Percentiles rank a stretch among this genome's conserved stretches.
phyloP scores from a whole-genome alignment of 31 red algal species.

The Porphyra umbilicalis region DNA sequence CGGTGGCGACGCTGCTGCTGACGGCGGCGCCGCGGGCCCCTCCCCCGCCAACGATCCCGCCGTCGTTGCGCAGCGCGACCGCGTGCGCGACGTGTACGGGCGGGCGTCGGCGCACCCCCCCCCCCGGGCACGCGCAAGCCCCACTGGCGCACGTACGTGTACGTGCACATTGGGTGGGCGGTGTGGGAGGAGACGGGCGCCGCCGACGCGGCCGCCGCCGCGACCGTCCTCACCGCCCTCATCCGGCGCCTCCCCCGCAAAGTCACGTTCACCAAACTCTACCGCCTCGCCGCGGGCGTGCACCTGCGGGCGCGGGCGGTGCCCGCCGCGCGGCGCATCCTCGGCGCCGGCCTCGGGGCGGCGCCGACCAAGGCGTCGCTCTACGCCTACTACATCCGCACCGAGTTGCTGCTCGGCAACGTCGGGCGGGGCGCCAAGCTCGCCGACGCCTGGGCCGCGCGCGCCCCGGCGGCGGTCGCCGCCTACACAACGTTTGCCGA shows the following conservation, averaged over 20 bases:
- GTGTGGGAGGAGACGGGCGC: slow-evolving; percentile 57
- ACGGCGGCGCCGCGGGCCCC: neutral
- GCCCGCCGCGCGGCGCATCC: slow-evolving; percentile 38
- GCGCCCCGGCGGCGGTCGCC: neutral
- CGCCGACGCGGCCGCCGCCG: slow-evolving; percentile 24
- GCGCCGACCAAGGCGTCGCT: slow-evolving; percentile 37
- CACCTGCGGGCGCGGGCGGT: slow-evolving; percentile 43
- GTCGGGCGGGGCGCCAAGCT: slow-evolving; percentile 28
- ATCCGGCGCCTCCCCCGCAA: slow-evolving; percentile 34
- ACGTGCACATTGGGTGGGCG: slow-evolving; percentile 79
- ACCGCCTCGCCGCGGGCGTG: slow-evolving; percentile 50
- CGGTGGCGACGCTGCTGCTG: neutral
- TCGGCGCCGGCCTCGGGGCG: slow-evolving; percentile 62
- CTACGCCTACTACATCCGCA: slow-evolving; percentile 62
- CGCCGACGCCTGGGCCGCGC: slow-evolving; percentile 33
- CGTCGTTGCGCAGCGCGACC: slow-evolving; percentile 7
- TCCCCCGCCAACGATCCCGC: neutral
- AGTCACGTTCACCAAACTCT: slow-evolving; percentile 68
- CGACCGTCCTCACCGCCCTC: slow-evolving; percentile 39
- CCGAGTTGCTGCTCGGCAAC: slow-evolving; percentile 64
- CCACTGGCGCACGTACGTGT: slow-evolving; percentile 74
- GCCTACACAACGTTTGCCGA: slow-evolving; percentile 45
- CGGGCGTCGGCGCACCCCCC: slow-evolving; percentile 41
- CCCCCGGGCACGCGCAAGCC: slow-evolving; percentile 25
- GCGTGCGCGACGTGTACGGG: slow-evolving; percentile 39